Evolutionary conservation across 441 rosid genomes (phyloP).

Genomic region (Pelargonium fulgidum): DNA sequence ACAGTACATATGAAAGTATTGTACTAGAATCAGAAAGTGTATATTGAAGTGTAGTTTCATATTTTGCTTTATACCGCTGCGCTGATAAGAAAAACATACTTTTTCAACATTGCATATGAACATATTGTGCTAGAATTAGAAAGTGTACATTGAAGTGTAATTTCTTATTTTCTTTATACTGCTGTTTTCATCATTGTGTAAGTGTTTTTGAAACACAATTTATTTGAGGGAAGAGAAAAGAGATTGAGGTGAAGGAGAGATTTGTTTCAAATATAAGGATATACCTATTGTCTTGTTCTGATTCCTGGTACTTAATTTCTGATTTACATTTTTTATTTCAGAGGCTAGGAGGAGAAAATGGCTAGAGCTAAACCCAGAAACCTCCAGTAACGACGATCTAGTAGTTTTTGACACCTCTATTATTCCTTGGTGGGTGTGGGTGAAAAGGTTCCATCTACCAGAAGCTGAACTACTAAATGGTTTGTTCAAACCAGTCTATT

Average conservation of each 20-base stretch:
- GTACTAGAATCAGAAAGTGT: too few relatives aligned
- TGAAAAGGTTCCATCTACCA: slow-evolving; percentile 81
- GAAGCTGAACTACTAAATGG: slow-evolving; percentile 93
- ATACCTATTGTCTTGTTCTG: too few relatives aligned
- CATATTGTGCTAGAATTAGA: too few relatives aligned
- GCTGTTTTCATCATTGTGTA: too few relatives aligned
- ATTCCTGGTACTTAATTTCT: too few relatives aligned
- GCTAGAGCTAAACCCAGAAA: slow-evolving; percentile 72
- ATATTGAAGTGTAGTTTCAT: too few relatives aligned
- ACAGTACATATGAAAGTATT: not conserved
- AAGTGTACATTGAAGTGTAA: too few relatives aligned
- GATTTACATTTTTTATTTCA: slow-evolving; percentile 25
- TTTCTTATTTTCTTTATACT: too few relatives aligned
- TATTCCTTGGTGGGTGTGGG: slow-evolving; percentile 98
- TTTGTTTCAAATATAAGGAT: too few relatives aligned
- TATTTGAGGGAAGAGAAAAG: not conserved
- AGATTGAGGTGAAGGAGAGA: slow-evolving; percentile 13
- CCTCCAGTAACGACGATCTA: slow-evolving; percentile 67
- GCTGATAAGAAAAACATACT: too few relatives aligned
- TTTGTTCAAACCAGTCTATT: slow-evolving; percentile 20
- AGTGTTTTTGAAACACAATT: not conserved
- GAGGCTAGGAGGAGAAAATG: slow-evolving; percentile 90
- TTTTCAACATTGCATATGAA: too few relatives aligned
- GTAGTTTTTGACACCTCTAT: slow-evolving; percentile 76
- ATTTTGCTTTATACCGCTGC: too few relatives aligned